Percentiles rank a stretch among this genome's conserved stretches.
phyloP scores from a whole-genome alignment of 2,329 filamentous ascomycete species.

The Phyllosticta paracitricarpa region DNA sequence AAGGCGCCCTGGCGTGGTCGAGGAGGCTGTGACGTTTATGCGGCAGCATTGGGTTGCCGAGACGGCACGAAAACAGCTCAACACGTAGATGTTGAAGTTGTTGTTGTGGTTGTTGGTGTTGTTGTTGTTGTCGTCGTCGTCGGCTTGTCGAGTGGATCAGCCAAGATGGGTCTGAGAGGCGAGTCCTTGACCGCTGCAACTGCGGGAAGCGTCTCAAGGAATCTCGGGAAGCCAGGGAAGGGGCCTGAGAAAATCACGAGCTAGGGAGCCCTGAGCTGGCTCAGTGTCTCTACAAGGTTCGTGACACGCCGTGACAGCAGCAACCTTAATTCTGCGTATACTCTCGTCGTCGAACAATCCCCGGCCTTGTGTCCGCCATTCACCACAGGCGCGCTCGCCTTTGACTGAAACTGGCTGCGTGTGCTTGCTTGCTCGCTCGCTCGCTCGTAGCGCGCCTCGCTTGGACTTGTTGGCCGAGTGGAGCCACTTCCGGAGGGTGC shows the following conservation, averaged over 20 bases:
- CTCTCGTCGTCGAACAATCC: neutral
- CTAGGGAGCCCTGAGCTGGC: constrained; percentile 2
- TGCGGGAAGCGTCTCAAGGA: constrained; percentile 11
- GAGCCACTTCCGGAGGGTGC: neutral
- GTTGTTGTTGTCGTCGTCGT: neutral
- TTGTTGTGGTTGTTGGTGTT: neutral
- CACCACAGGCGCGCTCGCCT: neutral
- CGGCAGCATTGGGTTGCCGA: neutral
- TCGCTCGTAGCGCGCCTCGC: neutral
- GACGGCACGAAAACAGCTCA: too few relatives aligned
- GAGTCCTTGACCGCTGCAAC: constrained; percentile 4
- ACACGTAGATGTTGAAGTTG: too few relatives aligned
- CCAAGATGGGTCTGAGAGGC: neutral
- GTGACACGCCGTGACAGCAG: constrained; percentile 9
- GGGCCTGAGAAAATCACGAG: constrained; percentile 11
- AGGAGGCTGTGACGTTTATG: constrained; percentile 8
- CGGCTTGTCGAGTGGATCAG: neutral
- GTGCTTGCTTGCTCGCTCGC: too few relatives aligned
- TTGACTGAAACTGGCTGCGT: neutral
- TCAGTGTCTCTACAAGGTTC: constrained; percentile 6
- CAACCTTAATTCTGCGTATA: constrained; percentile 11
- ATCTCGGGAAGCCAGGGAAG: constrained; percentile 13
- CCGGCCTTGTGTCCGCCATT: neutral
- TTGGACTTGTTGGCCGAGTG: neutral
- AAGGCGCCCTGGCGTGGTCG: neutral